Conservation (phyloP, 1,284 basidiomycete genomes). For the Marasmius oreades region DNA sequence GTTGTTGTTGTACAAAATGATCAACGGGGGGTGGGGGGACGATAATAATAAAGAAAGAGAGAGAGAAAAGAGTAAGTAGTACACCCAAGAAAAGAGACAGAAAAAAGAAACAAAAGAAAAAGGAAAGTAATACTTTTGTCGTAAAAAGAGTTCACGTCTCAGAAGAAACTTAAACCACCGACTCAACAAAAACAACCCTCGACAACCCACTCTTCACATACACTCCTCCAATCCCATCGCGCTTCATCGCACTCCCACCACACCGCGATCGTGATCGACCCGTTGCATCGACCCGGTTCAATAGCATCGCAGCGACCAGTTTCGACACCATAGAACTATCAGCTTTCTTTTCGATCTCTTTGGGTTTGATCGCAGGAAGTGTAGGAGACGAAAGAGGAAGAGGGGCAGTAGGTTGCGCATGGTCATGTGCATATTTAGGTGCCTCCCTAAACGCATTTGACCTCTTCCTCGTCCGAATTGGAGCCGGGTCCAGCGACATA, state of each 20-base stretch:
- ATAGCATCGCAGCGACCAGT: constrained; percentile 12
- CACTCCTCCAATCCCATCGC: background rate
- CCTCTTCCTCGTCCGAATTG: background rate
- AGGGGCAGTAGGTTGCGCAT: no score
- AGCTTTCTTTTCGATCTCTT: background rate
- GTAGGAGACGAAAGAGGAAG: background rate
- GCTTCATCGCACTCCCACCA: background rate
- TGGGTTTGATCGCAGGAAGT: background rate
- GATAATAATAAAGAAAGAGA: background rate
- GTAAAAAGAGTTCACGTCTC: background rate
- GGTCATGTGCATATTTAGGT: no score
- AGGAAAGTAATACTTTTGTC: background rate
- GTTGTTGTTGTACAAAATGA: background rate
- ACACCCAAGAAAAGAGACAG: background rate
- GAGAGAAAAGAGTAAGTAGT: background rate
- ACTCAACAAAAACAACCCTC: constrained; percentile 12
- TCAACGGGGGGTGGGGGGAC: background rate
- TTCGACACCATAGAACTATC: constrained; percentile 7
- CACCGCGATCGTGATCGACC: constrained; percentile 3
- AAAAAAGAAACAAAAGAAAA: background rate
- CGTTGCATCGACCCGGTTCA: constrained; percentile 11
- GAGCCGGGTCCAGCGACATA: background rate
- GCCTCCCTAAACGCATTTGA: background rate
- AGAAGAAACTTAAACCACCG: background rate
- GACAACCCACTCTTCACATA: constrained; percentile 13